phyloP scores from a whole-genome alignment of 2,329 filamentous ascomycete genomes.

The Aphanocladium album region DNA sequence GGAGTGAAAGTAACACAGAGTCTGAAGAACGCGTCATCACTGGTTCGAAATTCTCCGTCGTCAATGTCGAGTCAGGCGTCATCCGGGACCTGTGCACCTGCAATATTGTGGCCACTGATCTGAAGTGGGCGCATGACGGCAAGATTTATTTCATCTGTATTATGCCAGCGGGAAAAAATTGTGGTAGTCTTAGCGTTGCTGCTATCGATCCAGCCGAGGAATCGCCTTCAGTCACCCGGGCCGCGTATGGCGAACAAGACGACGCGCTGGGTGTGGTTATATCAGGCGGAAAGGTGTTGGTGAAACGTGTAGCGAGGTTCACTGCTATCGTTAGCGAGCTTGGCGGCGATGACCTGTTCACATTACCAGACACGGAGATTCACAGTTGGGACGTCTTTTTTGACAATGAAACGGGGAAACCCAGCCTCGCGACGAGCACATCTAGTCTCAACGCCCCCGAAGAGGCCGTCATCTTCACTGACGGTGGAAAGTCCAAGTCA shows the following conservation, averaged over 20 bases:
- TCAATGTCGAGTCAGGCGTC: slow-evolving; percentile 11
- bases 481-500: slow-evolving; percentile 4
- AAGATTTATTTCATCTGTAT: slow-evolving; percentile 17
- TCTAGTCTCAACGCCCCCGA: slow-evolving; percentile 23
- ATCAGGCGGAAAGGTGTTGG: slow-evolving; percentile 8
- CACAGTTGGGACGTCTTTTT: slow-evolving; percentile 17
- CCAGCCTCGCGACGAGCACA: slow-evolving; percentile 16
- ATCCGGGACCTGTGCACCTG: slow-evolving; percentile 13
- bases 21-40: slow-evolving; percentile 21
- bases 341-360: slow-evolving; percentile 12
- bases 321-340: slow-evolving; percentile 14
- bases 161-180: slow-evolving; percentile 4
- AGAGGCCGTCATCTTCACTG: slow-evolving; percentile 25
- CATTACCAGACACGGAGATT: slow-evolving; percentile 5
- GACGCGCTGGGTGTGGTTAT: slow-evolving; percentile 14
- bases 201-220: slow-evolving; percentile 3
- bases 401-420: not conserved
- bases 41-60: slow-evolving; percentile 4
- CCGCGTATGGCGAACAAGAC: slow-evolving; percentile 16
- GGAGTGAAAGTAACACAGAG: not conserved
- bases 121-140: slow-evolving; percentile 17
- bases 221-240: not conserved
- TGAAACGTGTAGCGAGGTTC: slow-evolving; percentile 8
- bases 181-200: slow-evolving; percentile 15
- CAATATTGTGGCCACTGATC: slow-evolving; percentile 4